These are phyloP conservation scores for Bipolaris sorokiniana DNA, from an alignment of 2,329 filamentous ascomycete genomes.

Conservation along the genomic window DNA sequence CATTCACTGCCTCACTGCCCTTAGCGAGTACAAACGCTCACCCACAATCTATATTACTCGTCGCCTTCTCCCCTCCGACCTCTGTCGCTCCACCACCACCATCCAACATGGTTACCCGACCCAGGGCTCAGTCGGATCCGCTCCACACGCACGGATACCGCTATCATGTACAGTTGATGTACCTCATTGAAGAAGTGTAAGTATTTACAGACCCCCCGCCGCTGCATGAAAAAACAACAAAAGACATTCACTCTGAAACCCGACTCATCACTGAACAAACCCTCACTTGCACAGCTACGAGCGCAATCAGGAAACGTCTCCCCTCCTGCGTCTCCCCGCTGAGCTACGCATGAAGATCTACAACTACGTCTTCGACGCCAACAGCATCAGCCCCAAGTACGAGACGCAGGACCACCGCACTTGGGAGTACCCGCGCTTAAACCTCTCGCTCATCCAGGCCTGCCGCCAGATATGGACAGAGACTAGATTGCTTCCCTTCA, in stretches of 20 bases:
- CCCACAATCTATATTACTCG: not conserved
- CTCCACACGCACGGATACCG: not conserved
- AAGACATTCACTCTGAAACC: no score
- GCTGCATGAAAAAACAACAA: no score
- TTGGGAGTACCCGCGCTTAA: conserved; percentile 4
- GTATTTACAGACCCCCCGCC: not conserved
- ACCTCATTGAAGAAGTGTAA: not conserved
- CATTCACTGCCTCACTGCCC: conserved; percentile 3
- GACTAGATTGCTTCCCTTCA: not conserved
- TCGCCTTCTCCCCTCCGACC: not conserved
- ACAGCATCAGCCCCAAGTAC: not conserved
- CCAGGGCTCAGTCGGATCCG: not conserved
- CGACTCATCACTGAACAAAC: no score
- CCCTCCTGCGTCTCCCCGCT: conserved; percentile 13
- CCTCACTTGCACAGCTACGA: not conserved
- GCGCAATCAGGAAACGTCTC: conserved; percentile 10
- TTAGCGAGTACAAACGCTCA: not conserved
- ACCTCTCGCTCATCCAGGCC: not conserved
- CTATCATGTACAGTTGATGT: not conserved
- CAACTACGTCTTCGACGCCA: conserved; percentile 3
- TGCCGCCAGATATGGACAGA: conserved; percentile 21
- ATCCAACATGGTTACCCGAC: not conserved
- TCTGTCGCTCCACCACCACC: not conserved
- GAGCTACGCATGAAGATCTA: conserved; percentile 18
- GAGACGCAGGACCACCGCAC: not conserved